These are phyloP conservation scores for Strobilomyces echinocephalus DNA, from an alignment of 768 basidiomycete species.

Conservation along the genomic window DNA sequence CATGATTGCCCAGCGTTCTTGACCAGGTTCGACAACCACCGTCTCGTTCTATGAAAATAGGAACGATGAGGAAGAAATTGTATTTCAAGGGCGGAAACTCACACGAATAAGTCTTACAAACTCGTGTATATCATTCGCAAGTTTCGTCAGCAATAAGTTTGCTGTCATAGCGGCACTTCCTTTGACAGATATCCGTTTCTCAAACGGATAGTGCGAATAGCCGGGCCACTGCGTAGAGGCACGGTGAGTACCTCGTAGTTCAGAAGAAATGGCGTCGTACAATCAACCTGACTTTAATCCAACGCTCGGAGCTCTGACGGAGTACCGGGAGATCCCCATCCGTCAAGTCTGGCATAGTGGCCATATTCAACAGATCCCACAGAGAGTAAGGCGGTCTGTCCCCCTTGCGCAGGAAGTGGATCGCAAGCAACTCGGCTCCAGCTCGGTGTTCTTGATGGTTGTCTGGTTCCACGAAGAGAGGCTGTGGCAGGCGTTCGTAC, in stretches of 20 bases:
- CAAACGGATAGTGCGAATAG: conserved; percentile 35
- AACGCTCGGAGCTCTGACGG: conserved; percentile 18
- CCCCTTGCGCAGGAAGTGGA: conserved; percentile 30
- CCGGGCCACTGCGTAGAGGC: conserved; percentile 42
- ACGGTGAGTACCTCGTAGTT: not conserved
- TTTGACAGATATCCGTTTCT: conserved; percentile 36
- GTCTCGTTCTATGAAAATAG: conserved; percentile 19
- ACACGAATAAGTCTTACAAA: conserved; percentile 32
- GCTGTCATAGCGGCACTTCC: conserved; percentile 29
- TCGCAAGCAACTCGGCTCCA: conserved; percentile 20
- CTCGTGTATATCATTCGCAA: conserved; percentile 30
- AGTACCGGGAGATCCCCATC: conserved; percentile 21
- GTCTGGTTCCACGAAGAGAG: conserved; percentile 11
- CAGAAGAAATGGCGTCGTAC: conserved; percentile 21
- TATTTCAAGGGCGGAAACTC: conserved; percentile 4
- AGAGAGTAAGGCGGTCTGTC: conserved; percentile 26
- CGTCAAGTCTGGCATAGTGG: conserved; percentile 24
- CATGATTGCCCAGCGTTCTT: conserved; percentile 36
- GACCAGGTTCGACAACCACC: conserved; percentile 32
- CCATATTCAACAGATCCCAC: conserved; percentile 19
- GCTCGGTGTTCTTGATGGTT: conserved; percentile 7
- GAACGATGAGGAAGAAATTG: not conserved
- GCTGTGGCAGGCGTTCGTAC: conserved; percentile 22
- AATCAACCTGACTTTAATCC: conserved; percentile 33
- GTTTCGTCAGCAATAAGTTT: conserved; percentile 27